phyloP scores from a whole-genome alignment of 169 alveolate genomes.

The Plasmodium relictum region DNA sequence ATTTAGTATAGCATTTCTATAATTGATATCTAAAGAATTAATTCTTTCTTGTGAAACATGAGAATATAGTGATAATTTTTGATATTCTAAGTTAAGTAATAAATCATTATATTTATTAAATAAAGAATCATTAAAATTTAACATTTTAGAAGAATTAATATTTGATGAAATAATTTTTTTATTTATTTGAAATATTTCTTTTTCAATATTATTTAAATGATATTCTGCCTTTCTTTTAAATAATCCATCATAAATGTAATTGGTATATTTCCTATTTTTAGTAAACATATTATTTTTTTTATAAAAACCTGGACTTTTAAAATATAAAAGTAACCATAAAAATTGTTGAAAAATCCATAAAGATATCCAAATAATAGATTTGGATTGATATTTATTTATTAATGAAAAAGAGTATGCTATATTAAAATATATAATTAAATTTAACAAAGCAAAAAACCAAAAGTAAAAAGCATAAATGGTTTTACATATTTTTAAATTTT shows the following conservation, averaged over 20 bases:
- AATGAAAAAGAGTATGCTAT: conserved; percentile 33
- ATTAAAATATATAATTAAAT: conserved; percentile 71
- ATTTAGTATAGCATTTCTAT: conserved; percentile 49
- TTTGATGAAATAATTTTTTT: conserved; percentile 3
- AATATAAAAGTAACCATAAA: conserved; percentile 56
- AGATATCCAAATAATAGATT: conserved; percentile 50
- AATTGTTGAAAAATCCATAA: conserved; percentile 57
- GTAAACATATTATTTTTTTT: conserved; percentile 37
- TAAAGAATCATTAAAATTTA: not conserved
- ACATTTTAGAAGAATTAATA: not conserved
- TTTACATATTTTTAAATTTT: conserved; percentile 77
- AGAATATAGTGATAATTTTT: conserved; percentile 31
- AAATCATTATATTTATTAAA: conserved; percentile 18
- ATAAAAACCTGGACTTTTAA: conserved; percentile 66
- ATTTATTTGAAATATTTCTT: conserved; percentile 47
- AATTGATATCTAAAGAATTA: conserved; percentile 42
- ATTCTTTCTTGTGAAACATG: conserved; percentile 61
- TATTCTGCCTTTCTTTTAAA: conserved; percentile 56
- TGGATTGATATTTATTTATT: conserved; percentile 2
- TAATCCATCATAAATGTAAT: conserved; percentile 15
- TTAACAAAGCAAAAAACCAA: conserved; percentile 83
- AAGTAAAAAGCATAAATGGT: conserved; percentile 83
- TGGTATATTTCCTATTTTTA: conserved; percentile 8
- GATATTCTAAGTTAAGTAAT: conserved; percentile 13
- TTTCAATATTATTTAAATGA: conserved; percentile 52